A percentile compares a stretch with the other conserved stretches of the same genome.
phyloP scores from a whole-genome alignment of 2,329 filamentous ascomycete species.

The Monosporascus sp. region DNA sequence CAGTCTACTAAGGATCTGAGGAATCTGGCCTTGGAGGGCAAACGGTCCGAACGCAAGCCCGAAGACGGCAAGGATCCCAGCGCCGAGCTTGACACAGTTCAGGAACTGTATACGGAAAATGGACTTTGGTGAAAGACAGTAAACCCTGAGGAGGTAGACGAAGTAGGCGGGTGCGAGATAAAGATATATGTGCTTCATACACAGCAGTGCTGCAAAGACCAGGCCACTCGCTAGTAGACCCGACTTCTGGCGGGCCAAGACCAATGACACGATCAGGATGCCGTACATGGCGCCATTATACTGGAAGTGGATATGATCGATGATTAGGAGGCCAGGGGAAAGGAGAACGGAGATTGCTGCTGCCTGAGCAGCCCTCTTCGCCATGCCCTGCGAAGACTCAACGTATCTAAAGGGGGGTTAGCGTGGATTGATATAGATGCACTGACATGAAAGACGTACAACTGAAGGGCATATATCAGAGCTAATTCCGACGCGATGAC shows the following conservation, averaged over 20 bases:
- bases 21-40: slow-evolving; percentile 71
- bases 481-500: slow-evolving; percentile 84
- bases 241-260: slow-evolving; percentile 70
- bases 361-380: slow-evolving; percentile 76
- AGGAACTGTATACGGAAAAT: slow-evolving; percentile 70
- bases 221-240: slow-evolving; percentile 75
- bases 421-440: neutral
- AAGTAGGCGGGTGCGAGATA: slow-evolving; percentile 96
- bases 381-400: slow-evolving; percentile 58
- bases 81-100: slow-evolving; percentile 80
- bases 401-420: slow-evolving; percentile 55
- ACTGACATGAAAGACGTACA: slow-evolving; percentile 41
- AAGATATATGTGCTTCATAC: slow-evolving; percentile 97
- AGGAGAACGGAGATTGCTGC: slow-evolving; percentile 85
- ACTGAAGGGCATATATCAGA: slow-evolving; percentile 74
- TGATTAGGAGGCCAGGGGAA: slow-evolving; percentile 89
- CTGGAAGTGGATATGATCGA: slow-evolving; percentile 96
- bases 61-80: slow-evolving; percentile 67
- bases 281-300: slow-evolving; percentile 98
- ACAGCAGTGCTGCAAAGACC: slow-evolving; percentile 78
- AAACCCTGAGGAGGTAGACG: slow-evolving; percentile 81
- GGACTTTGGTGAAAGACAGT: slow-evolving; percentile 77
- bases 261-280: slow-evolving; percentile 78
- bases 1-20: slow-evolving; percentile 75
- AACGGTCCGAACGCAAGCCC: slow-evolving; percentile 87